Conservation (phyloP, 1,139 yeast genomes). For the Magnusiomyces paraingens region DNA sequence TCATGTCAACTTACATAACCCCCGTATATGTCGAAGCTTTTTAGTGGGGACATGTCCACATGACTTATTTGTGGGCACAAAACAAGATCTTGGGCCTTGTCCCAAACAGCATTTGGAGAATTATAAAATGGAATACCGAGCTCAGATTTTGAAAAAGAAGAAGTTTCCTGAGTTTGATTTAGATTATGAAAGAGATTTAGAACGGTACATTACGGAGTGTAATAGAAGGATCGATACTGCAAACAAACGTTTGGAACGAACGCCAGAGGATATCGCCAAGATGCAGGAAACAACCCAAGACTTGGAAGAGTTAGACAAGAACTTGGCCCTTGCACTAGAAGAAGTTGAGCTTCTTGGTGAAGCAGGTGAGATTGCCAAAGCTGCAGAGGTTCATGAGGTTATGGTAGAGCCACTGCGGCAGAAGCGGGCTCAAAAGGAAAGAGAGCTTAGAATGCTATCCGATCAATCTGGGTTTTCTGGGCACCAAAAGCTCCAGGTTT, state of each 20-base stretch:
- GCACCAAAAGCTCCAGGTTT: conserved; percentile 85
- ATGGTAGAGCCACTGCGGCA: conserved; percentile 37
- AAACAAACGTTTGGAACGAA: conserved; percentile 61
- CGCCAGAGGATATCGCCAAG: conserved; percentile 67
- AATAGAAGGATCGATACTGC: conserved; percentile 62
- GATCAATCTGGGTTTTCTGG: conserved; percentile 82
- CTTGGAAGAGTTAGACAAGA: conserved; percentile 59
- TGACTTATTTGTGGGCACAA: conserved; percentile 76
- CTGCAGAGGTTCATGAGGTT: conserved; percentile 41
- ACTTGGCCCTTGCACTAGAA: conserved; percentile 60
- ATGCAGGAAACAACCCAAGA: conserved; percentile 58
- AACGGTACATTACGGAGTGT: conserved; percentile 56
- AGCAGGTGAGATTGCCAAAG: conserved; percentile 46
- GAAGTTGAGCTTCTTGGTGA: conserved; percentile 57
- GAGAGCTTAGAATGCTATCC: conserved; percentile 48
- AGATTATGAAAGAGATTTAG: conserved; percentile 54
- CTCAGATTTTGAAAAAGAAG: conserved; percentile 50
- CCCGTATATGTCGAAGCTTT: conserved; percentile 71
- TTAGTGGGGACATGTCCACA: conserved; percentile 86
- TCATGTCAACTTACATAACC: conserved; percentile 44
- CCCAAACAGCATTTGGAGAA: conserved; percentile 72
- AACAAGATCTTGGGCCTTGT: conserved; percentile 78
- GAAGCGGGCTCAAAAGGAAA: conserved; percentile 38
- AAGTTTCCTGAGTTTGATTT: conserved; percentile 61
- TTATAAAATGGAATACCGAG: conserved; percentile 63